Conservation (phyloP, 257 asterid genomes). For the Knoxia roxburghii region DNA sequence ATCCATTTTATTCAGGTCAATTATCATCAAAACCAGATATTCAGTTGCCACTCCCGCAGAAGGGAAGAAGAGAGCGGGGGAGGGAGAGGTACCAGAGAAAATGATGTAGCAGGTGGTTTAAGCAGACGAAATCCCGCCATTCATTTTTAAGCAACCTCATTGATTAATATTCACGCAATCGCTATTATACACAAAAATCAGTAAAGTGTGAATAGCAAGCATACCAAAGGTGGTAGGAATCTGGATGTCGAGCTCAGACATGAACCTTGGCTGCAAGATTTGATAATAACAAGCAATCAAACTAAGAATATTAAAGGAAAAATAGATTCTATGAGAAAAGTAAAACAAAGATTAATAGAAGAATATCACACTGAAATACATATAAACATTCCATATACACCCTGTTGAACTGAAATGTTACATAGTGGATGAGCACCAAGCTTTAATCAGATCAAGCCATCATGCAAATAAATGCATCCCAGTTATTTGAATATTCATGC, state of each 20-base stretch:
- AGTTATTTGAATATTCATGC: not conserved
- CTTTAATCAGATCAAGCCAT: not conserved
- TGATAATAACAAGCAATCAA: not conserved
- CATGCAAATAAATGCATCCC: not conserved
- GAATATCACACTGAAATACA: not conserved
- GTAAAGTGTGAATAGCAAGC: not conserved
- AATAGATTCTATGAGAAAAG: no score
- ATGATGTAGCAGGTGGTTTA: not conserved
- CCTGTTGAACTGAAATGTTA: no score
- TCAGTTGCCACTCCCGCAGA: not conserved
- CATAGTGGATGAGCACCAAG: not conserved
- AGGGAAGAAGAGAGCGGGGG: not conserved
- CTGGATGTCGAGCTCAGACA: constrained; percentile 78
- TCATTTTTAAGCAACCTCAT: not conserved
- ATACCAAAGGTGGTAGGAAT: constrained; percentile 65
- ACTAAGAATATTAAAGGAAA: no score
- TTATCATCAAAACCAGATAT: not conserved
- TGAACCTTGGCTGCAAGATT: constrained; percentile 52
- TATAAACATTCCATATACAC: not conserved
- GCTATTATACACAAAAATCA: not conserved
- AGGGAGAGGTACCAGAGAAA: no score
- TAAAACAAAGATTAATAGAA: not conserved
- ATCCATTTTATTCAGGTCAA: not conserved
- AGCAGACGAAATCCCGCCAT: not conserved
- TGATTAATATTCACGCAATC: not conserved